Conservation (phyloP, 495 filamentous ascomycete genomes). For the Penicillium nucicola region DNA sequence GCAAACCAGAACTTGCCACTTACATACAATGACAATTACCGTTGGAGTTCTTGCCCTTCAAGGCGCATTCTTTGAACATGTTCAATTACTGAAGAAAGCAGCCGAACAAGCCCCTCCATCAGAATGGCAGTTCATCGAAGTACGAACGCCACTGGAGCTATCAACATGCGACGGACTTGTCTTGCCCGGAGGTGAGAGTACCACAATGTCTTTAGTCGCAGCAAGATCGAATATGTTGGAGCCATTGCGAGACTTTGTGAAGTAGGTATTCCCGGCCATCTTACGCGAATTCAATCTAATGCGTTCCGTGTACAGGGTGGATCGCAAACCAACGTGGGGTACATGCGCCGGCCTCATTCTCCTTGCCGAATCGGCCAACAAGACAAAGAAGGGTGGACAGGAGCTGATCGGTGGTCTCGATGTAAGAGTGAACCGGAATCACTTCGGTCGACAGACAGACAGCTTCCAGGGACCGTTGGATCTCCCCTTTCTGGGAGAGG, state of each 20-base stretch:
- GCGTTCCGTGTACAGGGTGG: slow-evolving; percentile 23
- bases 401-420: slow-evolving; percentile 91
- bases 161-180: slow-evolving; percentile 75
- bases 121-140: slow-evolving; percentile 67
- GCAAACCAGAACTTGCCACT: not conserved
- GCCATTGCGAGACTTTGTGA: slow-evolving; percentile 87
- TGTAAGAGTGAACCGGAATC: slow-evolving; percentile 90
- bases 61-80: slow-evolving; percentile 88
- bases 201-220: slow-evolving; percentile 87
- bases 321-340: slow-evolving; percentile 86
- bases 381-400: slow-evolving; percentile 86
- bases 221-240: slow-evolving; percentile 75
- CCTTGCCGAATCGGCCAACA: slow-evolving; percentile 82
- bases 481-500: slow-evolving; percentile 64
- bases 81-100: slow-evolving; percentile 71
- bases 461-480: slow-evolving; percentile 80
- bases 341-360: slow-evolving; percentile 95
- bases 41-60: slow-evolving; percentile 90
- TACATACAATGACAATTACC: slow-evolving; percentile 48
- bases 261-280: slow-evolving; percentile 52
- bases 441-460: slow-evolving; percentile 92
- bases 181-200: slow-evolving; percentile 93
- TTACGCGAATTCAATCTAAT: slow-evolving; percentile 15
- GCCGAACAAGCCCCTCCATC: slow-evolving; percentile 27
- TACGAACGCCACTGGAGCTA: slow-evolving; percentile 73